Conservation (phyloP, 257 asterid genomes). For the Gynochthodes officinalis region DNA sequence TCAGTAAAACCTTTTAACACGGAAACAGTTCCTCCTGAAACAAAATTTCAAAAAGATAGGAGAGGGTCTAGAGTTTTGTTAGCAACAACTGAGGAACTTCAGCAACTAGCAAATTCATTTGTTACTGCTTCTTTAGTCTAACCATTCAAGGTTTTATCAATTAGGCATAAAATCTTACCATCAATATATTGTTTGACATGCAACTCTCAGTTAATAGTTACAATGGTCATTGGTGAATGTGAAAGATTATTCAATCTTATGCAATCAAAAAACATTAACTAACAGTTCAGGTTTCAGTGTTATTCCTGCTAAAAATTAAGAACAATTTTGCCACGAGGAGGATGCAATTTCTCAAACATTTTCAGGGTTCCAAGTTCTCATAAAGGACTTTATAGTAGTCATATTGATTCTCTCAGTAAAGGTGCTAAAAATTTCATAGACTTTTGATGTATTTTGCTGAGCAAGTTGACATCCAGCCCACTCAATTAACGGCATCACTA, state of each 20-base stretch:
- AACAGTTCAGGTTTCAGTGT: neutral
- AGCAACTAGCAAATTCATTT: neutral
- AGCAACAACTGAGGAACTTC: neutral
- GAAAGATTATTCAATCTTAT: neutral
- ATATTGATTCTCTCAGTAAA: neutral
- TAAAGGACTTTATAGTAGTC: neutral
- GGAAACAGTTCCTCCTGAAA: neutral
- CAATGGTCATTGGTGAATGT: neutral
- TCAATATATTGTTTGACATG: neutral
- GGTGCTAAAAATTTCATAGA: neutral
- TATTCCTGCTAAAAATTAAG: neutral
- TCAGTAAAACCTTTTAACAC: neutral
- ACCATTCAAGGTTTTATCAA: neutral
- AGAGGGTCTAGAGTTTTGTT: neutral
- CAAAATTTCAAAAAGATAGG: neutral
- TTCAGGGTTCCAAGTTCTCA: neutral
- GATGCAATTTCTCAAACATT: neutral
- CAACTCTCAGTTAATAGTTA: neutral
- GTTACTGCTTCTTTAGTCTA: neutral
- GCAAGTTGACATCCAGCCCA: neutral
- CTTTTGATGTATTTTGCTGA: neutral
- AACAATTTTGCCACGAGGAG: neutral
- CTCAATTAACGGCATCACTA: neutral
- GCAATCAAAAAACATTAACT: neutral
- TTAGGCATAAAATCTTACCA: neutral